Evolutionary conservation across 2,329 filamentous ascomycete genomes (phyloP).

Genomic region (Cercospora sp.): DNA sequence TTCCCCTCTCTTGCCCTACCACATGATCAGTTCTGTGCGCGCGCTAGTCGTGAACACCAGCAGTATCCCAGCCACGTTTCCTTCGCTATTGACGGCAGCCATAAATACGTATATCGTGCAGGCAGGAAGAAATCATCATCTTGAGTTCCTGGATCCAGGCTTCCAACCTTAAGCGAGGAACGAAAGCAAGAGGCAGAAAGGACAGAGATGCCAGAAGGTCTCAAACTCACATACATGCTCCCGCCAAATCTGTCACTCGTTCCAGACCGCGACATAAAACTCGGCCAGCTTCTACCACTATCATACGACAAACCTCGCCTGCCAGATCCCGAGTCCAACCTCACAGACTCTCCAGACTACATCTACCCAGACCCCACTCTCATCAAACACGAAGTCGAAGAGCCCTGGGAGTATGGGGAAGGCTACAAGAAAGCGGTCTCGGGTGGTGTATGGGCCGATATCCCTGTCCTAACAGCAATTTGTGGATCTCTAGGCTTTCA

Average conservation of each 20-base stretch:
- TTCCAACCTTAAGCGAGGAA: too few species aligned
- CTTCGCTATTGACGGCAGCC: too few species aligned
- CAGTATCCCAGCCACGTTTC: too few species aligned
- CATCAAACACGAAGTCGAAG: conserved; percentile 1
- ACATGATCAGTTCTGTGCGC: too few species aligned
- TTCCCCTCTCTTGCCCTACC: too few species aligned
- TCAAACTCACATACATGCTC: background rate
- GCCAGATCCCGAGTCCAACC: background rate
- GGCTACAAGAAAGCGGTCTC: background rate
- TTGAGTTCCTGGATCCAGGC: too few species aligned
- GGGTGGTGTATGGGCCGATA: background rate
- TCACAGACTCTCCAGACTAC: background rate
- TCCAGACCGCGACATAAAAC: background rate
- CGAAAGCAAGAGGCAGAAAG: too few species aligned
- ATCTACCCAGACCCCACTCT: background rate
- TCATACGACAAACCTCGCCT: background rate
- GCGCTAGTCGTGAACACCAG: too few species aligned
- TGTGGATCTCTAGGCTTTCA: background rate
- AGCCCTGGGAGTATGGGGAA: background rate
- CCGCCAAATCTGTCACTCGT: background rate
- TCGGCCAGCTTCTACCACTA: background rate
- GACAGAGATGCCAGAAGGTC: background rate
- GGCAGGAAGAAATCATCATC: too few species aligned
- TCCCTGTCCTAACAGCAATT: background rate
- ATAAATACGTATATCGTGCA: too few species aligned